A percentile compares a stretch with the other conserved stretches of the same genome.
These are phyloP conservation scores for Biscogniauxia mediterranea DNA, from an alignment of 2,329 filamentous ascomycete species.

Conservation along the genomic window DNA sequence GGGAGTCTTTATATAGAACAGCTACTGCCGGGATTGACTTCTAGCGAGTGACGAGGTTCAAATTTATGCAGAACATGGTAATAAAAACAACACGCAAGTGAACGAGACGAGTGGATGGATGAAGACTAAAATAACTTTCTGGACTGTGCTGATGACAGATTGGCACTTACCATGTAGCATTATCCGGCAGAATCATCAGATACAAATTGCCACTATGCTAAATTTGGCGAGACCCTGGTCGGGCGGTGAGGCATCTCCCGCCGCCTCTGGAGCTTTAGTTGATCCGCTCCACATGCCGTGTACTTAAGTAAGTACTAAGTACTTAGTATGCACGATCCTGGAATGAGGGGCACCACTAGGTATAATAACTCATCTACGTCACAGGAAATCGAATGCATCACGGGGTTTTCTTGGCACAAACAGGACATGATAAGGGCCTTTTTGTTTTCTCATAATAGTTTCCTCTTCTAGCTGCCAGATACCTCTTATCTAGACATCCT, in stretches of 20 bases:
- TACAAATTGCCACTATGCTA: conserved; percentile 7
- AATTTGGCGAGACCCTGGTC: conserved; percentile 5
- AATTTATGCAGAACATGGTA: background rate
- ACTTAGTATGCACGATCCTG: background rate
- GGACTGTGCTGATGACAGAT: conserved; percentile 24
- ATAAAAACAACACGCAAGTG: background rate
- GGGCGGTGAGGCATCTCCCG: conserved; percentile 13
- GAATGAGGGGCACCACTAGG: background rate
- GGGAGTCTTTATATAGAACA: background rate
- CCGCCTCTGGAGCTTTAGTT: background rate
- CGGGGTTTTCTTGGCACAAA: background rate
- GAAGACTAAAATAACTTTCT: background rate
- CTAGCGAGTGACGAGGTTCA: background rate
- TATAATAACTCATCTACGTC: background rate
- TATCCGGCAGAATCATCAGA: conserved; percentile 28
- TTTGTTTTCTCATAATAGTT: conserved; percentile 3
- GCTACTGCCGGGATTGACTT: background rate
- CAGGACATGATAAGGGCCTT: background rate
- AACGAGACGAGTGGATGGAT: background rate
- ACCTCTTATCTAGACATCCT: conserved; percentile 25
- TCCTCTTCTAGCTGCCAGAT: conserved; percentile 28
- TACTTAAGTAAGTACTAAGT: too few relatives aligned
- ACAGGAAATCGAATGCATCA: background rate
- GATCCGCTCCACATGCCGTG: background rate
- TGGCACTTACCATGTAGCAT: conserved; percentile 18